Conservation (phyloP, 345 rosid genomes). For the Litchi chinensis region DNA sequence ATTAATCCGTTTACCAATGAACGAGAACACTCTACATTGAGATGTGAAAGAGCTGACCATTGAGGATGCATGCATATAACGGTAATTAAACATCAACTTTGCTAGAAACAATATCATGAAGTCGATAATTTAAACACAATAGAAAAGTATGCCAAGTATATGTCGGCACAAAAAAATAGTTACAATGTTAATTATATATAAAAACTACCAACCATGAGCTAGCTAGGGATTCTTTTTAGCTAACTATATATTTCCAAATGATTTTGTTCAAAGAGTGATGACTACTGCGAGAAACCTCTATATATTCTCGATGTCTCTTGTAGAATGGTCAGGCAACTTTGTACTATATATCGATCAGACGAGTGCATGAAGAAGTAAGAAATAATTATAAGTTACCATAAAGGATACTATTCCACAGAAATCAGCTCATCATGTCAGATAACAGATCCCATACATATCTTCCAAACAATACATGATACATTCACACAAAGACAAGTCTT, state of each 20-base stretch:
- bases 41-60: background rate
- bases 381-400: constrained; percentile 9
- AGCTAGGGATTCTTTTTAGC: background rate
- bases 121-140: background rate
- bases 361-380: constrained; percentile 6
- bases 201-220: background rate
- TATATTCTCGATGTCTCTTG: background rate
- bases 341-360: background rate
- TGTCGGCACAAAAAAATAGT: background rate
- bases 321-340: background rate
- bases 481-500: constrained; percentile 15
- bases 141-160: background rate
- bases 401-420: background rate
- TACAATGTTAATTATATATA: no score
- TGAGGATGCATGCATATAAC: background rate
- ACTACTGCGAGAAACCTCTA: background rate
- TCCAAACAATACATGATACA: constrained; percentile 13
- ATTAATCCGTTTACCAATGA: background rate
- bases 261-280: background rate
- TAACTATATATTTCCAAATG: background rate
- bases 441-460: constrained; percentile 23
- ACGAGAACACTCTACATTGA: background rate
- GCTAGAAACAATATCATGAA: background rate
- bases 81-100: background rate
- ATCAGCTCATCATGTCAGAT: constrained; percentile 17